These are phyloP conservation scores for Lactarius sp. DNA, from an alignment of 768 basidiomycete species.

Conservation along the genomic window DNA sequence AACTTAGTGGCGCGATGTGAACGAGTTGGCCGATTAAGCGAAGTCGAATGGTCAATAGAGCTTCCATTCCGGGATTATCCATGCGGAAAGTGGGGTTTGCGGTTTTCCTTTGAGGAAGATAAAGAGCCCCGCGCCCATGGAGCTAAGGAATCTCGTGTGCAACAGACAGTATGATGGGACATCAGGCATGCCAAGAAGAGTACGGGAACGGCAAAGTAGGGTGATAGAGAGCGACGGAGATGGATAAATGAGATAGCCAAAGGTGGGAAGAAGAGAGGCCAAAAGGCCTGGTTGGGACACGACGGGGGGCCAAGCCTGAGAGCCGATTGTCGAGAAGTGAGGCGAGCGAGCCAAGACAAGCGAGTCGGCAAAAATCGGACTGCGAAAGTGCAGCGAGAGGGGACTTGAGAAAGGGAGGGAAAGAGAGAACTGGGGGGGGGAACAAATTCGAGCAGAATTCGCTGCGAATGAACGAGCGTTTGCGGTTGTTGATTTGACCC, in stretches of 20 bases:
- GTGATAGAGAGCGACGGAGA: slow-evolving; percentile 22
- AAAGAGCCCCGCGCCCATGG: not conserved
- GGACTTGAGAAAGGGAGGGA: not conserved
- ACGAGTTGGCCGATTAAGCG: slow-evolving; percentile 1
- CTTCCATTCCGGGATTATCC: slow-evolving; percentile 3
- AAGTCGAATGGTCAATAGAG: not conserved
- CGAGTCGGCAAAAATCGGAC: not conserved
- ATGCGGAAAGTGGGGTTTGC: slow-evolving; percentile 4
- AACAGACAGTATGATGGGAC: not conserved
- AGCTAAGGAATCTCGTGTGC: not conserved
- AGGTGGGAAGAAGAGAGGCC: not conserved
- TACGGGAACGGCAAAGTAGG: not conserved
- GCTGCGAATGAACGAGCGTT: slow-evolving; percentile 13
- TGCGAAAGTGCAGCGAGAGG: not conserved
- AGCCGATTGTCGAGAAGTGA: no score
- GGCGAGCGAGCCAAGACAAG: no score
- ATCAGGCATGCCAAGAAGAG: not conserved
- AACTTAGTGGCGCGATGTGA: not conserved
- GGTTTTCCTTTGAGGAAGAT: slow-evolving; percentile 1
- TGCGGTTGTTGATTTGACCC: slow-evolving; percentile 23
- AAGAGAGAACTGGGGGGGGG: not conserved
- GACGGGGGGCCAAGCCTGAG: no score
- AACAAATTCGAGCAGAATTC: not conserved
- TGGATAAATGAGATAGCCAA: not conserved
- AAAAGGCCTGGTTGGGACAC: not conserved